Evolutionary conservation across 352 stramenopile species (phyloP).

Genomic region (Phytophthora lateralis): DNA sequence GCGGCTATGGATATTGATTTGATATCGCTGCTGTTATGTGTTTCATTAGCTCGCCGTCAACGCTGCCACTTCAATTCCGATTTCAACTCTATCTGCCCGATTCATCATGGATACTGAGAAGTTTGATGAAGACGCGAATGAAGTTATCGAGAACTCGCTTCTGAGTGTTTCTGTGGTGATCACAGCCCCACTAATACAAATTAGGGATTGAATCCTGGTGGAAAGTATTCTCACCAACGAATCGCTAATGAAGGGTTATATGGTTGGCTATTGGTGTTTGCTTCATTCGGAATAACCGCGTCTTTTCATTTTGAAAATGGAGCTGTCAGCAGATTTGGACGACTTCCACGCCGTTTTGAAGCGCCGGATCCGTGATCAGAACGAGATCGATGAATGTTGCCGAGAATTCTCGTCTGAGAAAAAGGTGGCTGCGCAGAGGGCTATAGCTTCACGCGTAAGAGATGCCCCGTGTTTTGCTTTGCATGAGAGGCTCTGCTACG

Average conservation of each 20-base stretch:
- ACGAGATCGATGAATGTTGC: slow-evolving; percentile 49
- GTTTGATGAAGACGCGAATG: slow-evolving; percentile 62
- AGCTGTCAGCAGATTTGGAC: slow-evolving; percentile 49
- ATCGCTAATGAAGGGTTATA: slow-evolving; percentile 6
- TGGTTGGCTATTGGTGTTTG: too few species aligned
- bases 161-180: slow-evolving; percentile 61
- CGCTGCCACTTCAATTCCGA: not conserved
- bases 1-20: not conserved
- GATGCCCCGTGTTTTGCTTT: not conserved
- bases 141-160: slow-evolving; percentile 62
- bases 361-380: slow-evolving; percentile 60
- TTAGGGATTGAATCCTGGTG: not conserved
- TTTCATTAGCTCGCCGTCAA: slow-evolving; percentile 28
- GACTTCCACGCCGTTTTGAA: slow-evolving; percentile 58
- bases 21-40: not conserved
- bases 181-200: slow-evolving; percentile 31
- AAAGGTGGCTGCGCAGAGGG: slow-evolving; percentile 29
- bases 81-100: slow-evolving; percentile 35
- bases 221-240: not conserved
- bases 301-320: slow-evolving; percentile 35
- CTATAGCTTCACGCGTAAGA: slow-evolving; percentile 24
- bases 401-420: slow-evolving; percentile 22
- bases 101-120: slow-evolving; percentile 72
- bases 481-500: not conserved
- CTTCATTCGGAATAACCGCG: slow-evolving; percentile 19